Evolutionary conservation across 106 monocot genomes (phyloP).

Genomic region (Dendrobium nobile): DNA sequence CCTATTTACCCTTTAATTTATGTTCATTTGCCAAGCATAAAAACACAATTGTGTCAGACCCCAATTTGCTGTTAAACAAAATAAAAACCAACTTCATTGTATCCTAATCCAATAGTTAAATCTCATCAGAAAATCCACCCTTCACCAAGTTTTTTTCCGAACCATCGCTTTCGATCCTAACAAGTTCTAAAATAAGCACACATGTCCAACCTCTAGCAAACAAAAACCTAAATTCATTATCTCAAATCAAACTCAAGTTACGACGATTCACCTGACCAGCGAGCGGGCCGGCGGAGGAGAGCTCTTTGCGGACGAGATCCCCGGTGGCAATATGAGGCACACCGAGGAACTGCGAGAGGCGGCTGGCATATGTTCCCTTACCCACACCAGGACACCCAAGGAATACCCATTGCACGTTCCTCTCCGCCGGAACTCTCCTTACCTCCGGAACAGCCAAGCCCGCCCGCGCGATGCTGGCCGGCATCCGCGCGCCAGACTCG

Average conservation of each 20-base stretch:
- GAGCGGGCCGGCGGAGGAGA: constrained; percentile 55
- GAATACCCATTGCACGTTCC: constrained; percentile 89
- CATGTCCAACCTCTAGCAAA: not conserved
- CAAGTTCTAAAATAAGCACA: not conserved
- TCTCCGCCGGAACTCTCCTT: constrained; percentile 17
- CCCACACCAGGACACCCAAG: constrained; percentile 91
- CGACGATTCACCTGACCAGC: constrained; percentile 43
- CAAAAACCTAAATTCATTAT: not conserved
- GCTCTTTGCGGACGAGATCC: constrained; percentile 93
- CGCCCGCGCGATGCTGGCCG: constrained; percentile 2
- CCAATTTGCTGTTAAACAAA: not conserved
- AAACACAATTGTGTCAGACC: not conserved
- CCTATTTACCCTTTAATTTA: not conserved
- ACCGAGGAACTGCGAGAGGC: constrained; percentile 66
- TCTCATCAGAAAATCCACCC: not conserved
- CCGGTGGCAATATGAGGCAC: constrained; percentile 97
- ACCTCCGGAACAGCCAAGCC: not conserved
- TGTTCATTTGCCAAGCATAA: not conserved
- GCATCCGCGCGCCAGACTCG: constrained; percentile 18
- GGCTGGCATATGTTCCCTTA: constrained; percentile 93
- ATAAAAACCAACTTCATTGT: not conserved
- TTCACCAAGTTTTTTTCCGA: not conserved
- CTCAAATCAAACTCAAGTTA: not conserved
- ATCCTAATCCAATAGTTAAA: not conserved
- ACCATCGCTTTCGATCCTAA: not conserved